Conservation (phyloP, 805 yeast genomes). For the Candida coquimbonensis region DNA sequence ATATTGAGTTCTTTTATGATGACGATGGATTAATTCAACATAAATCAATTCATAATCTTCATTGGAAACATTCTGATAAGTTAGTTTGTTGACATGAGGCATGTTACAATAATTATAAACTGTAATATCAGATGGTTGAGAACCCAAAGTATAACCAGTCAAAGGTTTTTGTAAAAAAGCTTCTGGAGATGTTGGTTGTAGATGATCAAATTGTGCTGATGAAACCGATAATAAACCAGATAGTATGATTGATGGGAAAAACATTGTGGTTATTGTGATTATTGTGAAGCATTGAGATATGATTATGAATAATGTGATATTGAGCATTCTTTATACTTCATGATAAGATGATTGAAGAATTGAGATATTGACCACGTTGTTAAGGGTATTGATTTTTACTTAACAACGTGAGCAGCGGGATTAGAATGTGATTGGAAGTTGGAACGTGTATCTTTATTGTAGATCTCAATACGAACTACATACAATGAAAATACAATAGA, state of each 20-base stretch:
- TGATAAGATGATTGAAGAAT: neutral
- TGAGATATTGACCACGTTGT: neutral
- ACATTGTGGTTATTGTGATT: neutral
- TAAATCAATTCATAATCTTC: slow-evolving; percentile 25
- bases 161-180: slow-evolving; percentile 14
- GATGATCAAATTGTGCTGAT: slow-evolving; percentile 7
- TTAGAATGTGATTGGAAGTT: no score
- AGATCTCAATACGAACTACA: no score
- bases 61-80: slow-evolving; percentile 24
- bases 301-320: neutral
- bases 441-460: no score
- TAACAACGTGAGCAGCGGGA: no score
- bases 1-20: slow-evolving; percentile 38
- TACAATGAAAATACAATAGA: no score
- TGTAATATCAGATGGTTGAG: slow-evolving; percentile 23
- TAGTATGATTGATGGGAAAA: neutral
- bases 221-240: neutral
- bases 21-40: slow-evolving; percentile 37
- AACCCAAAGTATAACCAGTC: slow-evolving; percentile 19
- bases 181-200: slow-evolving; percentile 12
- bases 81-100: slow-evolving; percentile 32
- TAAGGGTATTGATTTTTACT: neutral
- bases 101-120: slow-evolving; percentile 37
- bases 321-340: neutral
- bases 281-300: neutral